A percentile compares a stretch with the other conserved stretches of the same genome.
These are phyloP conservation scores for Paramyrothecium roridum DNA, from an alignment of 2,329 filamentous ascomycete species.

Conservation along the genomic window DNA sequence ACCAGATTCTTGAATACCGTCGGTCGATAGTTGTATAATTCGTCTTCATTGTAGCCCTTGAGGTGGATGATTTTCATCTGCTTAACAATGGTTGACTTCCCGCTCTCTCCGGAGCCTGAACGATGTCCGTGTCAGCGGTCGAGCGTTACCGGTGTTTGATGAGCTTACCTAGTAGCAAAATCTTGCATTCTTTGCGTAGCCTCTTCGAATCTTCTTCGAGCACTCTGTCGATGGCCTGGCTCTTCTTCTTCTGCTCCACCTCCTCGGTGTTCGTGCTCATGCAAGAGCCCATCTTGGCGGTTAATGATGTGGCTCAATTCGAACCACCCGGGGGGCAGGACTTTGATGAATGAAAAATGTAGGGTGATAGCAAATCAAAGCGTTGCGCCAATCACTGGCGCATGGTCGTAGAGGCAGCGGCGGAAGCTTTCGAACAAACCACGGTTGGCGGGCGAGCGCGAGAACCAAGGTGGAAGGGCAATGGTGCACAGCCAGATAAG, in stretches of 20 bases:
- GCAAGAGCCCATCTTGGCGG: conserved; percentile 78
- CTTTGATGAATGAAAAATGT: neutral
- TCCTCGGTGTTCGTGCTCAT: conserved; percentile 87
- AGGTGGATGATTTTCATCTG: conserved; percentile 99
- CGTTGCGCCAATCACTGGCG: conserved; percentile 16
- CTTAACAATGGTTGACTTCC: conserved; percentile 98
- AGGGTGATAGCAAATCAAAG: conserved; percentile 1
- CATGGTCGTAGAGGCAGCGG: conserved; percentile 13
- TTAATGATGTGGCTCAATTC: conserved; percentile 1
- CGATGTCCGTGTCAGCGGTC: neutral
- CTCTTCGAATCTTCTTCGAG: conserved; percentile 93
- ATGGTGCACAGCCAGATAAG: too few species aligned
- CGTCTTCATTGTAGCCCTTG: conserved; percentile 93
- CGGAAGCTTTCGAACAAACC: too few species aligned
- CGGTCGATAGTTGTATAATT: conserved; percentile 88
- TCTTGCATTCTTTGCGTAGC: conserved; percentile 97
- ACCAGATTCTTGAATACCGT: conserved; percentile 98
- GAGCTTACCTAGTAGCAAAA: conserved; percentile 79
- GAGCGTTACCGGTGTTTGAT: neutral
- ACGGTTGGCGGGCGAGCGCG: too few species aligned
- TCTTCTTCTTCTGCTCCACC: conserved; percentile 91
- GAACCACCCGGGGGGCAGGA: neutral
- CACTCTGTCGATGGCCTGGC: conserved; percentile 89
- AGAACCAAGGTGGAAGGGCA: too few species aligned
- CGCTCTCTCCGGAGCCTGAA: conserved; percentile 92